A percentile compares a stretch with the other conserved stretches of the same genome.
phyloP scores from a whole-genome alignment of 202 grass and related monocot species.

The Panicum hallii region DNA sequence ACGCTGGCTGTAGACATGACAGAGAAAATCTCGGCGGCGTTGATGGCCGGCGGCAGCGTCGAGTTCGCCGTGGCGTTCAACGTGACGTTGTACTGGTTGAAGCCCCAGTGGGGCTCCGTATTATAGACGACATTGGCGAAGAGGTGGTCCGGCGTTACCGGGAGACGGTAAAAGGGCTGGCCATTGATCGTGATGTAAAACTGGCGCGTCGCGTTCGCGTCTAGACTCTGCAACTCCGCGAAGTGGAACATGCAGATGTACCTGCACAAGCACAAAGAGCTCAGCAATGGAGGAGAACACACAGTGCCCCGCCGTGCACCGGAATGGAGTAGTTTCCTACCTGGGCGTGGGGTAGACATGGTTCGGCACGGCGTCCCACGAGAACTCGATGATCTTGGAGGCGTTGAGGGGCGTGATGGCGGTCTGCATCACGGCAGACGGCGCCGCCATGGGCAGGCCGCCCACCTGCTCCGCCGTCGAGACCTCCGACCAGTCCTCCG shows the following conservation, averaged over 20 bases:
- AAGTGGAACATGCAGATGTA: conserved; percentile 49
- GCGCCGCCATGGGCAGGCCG: neutral
- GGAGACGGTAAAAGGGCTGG: neutral
- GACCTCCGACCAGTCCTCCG: conserved; percentile 12
- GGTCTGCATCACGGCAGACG: conserved; percentile 62
- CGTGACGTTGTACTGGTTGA: conserved; percentile 31
- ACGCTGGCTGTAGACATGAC: conserved; percentile 21
- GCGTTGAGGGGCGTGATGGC: conserved; percentile 52
- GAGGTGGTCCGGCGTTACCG: conserved; percentile 41
- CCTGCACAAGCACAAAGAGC: conserved; percentile 3
- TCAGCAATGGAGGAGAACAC: neutral
- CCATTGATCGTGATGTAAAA: conserved; percentile 53
- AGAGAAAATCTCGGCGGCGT: conserved; percentile 56
- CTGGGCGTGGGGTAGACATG: conserved; percentile 11
- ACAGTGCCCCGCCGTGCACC: neutral
- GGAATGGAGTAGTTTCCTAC: neutral
- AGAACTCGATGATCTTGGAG: conserved; percentile 37
- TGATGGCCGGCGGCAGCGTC: conserved; percentile 57
- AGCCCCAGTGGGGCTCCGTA: fast-evolving
- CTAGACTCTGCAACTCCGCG: conserved; percentile 51
- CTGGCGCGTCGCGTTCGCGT: conserved; percentile 16
- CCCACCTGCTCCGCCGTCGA: conserved; percentile 42
- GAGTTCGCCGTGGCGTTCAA: conserved; percentile 51
- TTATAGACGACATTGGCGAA: neutral
- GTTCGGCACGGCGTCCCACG: conserved; percentile 27